phyloP scores from a whole-genome alignment of 2,329 filamentous ascomycete genomes.

The Alternaria burnsii region DNA sequence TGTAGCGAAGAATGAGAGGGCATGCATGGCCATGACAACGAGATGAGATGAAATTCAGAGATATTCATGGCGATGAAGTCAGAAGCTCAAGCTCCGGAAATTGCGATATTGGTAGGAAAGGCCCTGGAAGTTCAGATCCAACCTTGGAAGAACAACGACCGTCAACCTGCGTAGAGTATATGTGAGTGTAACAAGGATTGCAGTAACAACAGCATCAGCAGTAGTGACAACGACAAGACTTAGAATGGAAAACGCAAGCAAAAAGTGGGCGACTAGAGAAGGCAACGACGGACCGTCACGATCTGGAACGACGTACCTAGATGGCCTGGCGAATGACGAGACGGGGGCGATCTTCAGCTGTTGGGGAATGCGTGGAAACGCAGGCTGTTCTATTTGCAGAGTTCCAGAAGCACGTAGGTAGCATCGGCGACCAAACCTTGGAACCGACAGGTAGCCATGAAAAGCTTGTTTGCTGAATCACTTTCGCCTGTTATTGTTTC shows the following conservation, averaged over 20 bases:
- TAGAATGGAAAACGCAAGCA: neutral
- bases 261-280: neutral
- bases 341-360: neutral
- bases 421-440: neutral
- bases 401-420: conserved; percentile 3
- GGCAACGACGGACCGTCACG: neutral
- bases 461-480: conserved; percentile 7
- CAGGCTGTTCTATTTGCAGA: conserved; percentile 4
- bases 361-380: neutral
- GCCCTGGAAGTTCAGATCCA: no score
- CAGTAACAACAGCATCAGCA: neutral
- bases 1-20: neutral
- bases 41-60: neutral
- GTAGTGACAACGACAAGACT: neutral
- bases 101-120: neutral
- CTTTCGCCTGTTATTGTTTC: conserved; percentile 1
- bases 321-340: neutral
- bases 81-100: neutral
- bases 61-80: neutral
- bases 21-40: conserved; percentile 1
- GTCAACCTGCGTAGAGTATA: neutral
- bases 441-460: neutral
- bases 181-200: neutral
- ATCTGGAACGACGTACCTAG: neutral
- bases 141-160: neutral